Base-by-base conservation (phyloP, 768 basidiomycete species). In the Tricholoma saponaceum region DNA sequence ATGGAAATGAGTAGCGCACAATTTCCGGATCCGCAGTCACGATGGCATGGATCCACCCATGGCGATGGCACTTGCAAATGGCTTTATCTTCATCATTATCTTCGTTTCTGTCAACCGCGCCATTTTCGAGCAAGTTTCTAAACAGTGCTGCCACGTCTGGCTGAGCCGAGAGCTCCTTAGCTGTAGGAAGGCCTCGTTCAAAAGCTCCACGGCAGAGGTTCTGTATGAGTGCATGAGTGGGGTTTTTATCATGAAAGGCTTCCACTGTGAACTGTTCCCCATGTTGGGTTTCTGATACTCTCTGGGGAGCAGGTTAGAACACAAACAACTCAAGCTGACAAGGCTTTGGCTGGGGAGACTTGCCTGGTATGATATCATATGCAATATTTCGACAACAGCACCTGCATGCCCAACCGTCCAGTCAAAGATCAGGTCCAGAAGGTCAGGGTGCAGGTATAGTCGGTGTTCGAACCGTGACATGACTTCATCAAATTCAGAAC, bases 381-480 rank as follows among this genome's bases (percentile, higher is more conserved):
- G 2, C 39, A 61, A 55, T 32, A 61, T 33, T 46, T 59, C 54
- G 22, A 32, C 47, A 47, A 61, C 50, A 41, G 60, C 60, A 58
- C 60, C 61, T 37, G 41, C 59, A 60, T 62, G 61, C 46, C 61
- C 61, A 43, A 55, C 51, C 18, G 61, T 60, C 55, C 51, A 58
- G 20, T 52, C 41, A 57, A 60, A 62, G 22, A 62, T 51, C 23
- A 46, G 49, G n/a, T 59, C 28, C 22, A 13, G 51, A 26, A 62
- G 55, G 54, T 51, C 35, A 37, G 23, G 25, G 43, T 59, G 33
- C 25, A 59, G 20, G 44, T 51, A 20, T 35, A 46, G 6, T 25
- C 41, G 13, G 20, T 39, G 22, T 46, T 55, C 23, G 49, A 25
- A 60, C 37, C 33, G 51, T 14, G n/a, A 32, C n/a, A 62, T 51